Base-by-base conservation (phyloP, 345 rosid genomes). In the Streptanthus diversifolius region DNA sequence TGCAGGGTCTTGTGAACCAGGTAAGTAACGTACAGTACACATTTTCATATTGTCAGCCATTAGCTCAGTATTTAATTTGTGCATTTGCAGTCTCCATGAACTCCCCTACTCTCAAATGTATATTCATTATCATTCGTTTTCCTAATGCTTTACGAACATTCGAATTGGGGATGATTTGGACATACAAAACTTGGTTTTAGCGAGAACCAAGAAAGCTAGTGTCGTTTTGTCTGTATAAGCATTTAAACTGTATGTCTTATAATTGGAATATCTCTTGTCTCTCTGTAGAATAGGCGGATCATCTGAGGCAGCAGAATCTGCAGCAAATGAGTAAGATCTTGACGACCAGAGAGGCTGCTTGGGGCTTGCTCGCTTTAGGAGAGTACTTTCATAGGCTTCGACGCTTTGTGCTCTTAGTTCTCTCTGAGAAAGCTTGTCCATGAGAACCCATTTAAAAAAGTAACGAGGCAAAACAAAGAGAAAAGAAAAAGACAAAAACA, bases 1-100 rank as follows among this genome's bases (percentile, higher is more conserved):
- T 89, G n/a, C 95, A 93, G 80, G 72, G 82, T 66, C 89, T 90
- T 60, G 88, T 83, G 48, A 87, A 62, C 81, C 97, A 93, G 98
- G 97, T 90, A 78, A 35, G 2, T 6, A 32, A 6, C 9, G 8
- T 32, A 35, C 39, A 35, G 12, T 8, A 9, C 39, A 35, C 2
- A 10, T 21, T 5, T 39, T 52, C 27, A 15, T 25, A 37, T 24
- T 7, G 35, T 37, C 29, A 35, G 39, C 12, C 12, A 8, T 35
- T 35, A 35, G 39, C 12, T 14, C 37, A 24, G 44, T 57, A 29
- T 40, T 44, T 71, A 59, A 25, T 59, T 1, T 18, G 12, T 60
- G 33, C 39, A 39, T 48, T 29, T 27, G 40, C 32, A 57, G 60
- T 33, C 37, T 47, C 49, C 57, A 48, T 30, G 56, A 64, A 35